These are phyloP conservation scores for Fonsecaea erecta DNA, from an alignment of 2,329 filamentous ascomycete species.

Conservation along the genomic window DNA sequence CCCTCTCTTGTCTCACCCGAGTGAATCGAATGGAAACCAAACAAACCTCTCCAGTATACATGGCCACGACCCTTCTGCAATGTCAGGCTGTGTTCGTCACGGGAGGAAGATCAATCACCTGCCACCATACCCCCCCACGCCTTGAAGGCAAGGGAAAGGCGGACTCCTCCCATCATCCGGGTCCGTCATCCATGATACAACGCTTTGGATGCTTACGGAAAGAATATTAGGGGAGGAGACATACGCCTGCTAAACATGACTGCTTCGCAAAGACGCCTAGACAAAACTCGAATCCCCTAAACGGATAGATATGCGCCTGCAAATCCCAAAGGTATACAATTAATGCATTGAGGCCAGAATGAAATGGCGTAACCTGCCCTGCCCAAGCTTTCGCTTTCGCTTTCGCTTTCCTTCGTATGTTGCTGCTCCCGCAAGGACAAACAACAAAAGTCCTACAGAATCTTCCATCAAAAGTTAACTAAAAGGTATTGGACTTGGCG, in stretches of 20 bases:
- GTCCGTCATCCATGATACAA: constrained; percentile 24
- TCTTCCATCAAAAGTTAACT: constrained; percentile 9
- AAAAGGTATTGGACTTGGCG: neutral
- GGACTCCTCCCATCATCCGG: constrained; percentile 33
- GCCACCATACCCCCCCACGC: neutral
- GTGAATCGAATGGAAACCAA: too few relatives aligned
- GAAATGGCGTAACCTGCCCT: constrained; percentile 16
- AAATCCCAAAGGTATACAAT: constrained; percentile 16
- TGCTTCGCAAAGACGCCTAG: neutral
- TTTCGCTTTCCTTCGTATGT: constrained; percentile 8
- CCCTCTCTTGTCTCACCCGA: too few relatives aligned
- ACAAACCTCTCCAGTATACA: constrained; percentile 48
- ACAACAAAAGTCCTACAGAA: constrained; percentile 8
- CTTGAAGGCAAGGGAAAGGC: neutral
- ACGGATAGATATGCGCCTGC: neutral
- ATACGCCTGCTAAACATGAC: neutral
- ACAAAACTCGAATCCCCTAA: too few relatives aligned
- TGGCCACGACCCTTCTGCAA: constrained; percentile 44
- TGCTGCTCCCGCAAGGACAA: constrained; percentile 8
- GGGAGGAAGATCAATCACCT: constrained; percentile 45
- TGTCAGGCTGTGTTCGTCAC: constrained; percentile 53
- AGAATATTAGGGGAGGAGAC: constrained; percentile 27
- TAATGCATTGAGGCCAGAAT: constrained; percentile 26
- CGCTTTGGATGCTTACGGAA: constrained; percentile 19
- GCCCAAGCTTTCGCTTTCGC: neutral